phyloP scores from a whole-genome alignment of 2,329 filamentous ascomycete genomes.

The Rhynchosporium agropyri region DNA sequence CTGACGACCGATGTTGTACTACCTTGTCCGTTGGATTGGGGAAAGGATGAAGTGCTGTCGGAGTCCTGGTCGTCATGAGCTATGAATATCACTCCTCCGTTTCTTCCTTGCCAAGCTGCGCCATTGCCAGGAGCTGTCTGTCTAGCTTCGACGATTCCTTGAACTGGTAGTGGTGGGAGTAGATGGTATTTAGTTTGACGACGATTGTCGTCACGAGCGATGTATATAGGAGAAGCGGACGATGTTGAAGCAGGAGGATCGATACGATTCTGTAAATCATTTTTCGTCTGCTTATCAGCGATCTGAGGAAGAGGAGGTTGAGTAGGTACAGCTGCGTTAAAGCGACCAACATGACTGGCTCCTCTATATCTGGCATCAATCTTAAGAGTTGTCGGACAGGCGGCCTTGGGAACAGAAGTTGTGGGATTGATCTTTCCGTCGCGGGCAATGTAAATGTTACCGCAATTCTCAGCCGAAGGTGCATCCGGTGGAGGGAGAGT shows the following conservation, averaged over 20 bases:
- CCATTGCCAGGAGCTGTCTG: not conserved
- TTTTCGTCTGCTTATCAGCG: not conserved
- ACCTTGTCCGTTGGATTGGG: not conserved
- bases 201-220: not conserved
- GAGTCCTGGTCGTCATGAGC: not conserved
- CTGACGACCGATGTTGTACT: not conserved
- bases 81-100: not conserved
- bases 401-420: not conserved
- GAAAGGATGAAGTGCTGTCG: not conserved
- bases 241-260: not conserved
- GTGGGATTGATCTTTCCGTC: not conserved
- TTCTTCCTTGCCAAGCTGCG: not conserved
- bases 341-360: not conserved
- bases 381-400: not conserved
- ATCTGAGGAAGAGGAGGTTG: not conserved
- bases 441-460: not conserved
- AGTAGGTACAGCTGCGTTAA: not conserved
- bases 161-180: not conserved
- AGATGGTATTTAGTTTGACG: not conserved
- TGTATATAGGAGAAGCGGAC: not conserved
- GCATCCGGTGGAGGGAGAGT: not conserved
- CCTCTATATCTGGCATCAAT: not conserved
- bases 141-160: not conserved
- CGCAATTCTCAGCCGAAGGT: not conserved
- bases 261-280: not conserved